These are phyloP conservation scores for Zasmidium angulare DNA, from an alignment of 2,329 filamentous ascomycete species.

Conservation along the genomic window DNA sequence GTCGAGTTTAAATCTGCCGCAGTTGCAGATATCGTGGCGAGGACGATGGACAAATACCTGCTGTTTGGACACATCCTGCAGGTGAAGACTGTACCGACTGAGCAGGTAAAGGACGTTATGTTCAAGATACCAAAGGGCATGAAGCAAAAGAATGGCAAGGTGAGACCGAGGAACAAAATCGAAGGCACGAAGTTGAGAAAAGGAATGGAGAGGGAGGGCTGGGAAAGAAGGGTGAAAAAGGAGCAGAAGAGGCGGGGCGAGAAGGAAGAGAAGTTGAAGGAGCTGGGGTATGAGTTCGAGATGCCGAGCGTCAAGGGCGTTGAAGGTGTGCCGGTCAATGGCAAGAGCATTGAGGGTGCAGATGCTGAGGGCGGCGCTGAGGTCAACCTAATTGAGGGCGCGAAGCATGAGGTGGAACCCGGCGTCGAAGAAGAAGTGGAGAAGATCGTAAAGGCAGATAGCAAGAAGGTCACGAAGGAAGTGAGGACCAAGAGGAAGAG, in stretches of 20 bases:
- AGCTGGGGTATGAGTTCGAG: conserved; percentile 79
- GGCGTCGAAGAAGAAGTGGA: conserved; percentile 7
- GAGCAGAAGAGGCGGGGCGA: conserved; percentile 69
- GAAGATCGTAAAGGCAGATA: conserved; percentile 13
- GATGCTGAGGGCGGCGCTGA: conserved; percentile 31
- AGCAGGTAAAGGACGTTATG: conserved; percentile 74
- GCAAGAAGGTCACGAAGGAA: conserved; percentile 8
- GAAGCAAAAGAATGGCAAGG: conserved; percentile 70
- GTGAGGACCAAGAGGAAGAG: conserved; percentile 25
- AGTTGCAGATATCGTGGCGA: conserved; percentile 86
- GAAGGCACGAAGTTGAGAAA: conserved; percentile 72
- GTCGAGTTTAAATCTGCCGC: conserved; percentile 77
- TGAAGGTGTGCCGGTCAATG: conserved; percentile 50
- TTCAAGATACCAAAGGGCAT: conserved; percentile 67
- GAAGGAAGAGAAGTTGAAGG: conserved; percentile 74
- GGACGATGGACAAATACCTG: conserved; percentile 97
- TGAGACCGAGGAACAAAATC: conserved; percentile 87
- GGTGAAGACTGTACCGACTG: conserved; percentile 73
- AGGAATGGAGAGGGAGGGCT: conserved; percentile 71
- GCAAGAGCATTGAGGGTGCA: conserved; percentile 35
- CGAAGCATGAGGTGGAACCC: background rate
- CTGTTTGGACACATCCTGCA: conserved; percentile 93
- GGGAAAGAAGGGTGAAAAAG: conserved; percentile 71
- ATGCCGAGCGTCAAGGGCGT: conserved; percentile 69
- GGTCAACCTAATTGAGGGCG: conserved; percentile 14